These are phyloP conservation scores for Pythium aquatile DNA, from an alignment of 352 stramenopile genomes.

Conservation along the genomic window DNA sequence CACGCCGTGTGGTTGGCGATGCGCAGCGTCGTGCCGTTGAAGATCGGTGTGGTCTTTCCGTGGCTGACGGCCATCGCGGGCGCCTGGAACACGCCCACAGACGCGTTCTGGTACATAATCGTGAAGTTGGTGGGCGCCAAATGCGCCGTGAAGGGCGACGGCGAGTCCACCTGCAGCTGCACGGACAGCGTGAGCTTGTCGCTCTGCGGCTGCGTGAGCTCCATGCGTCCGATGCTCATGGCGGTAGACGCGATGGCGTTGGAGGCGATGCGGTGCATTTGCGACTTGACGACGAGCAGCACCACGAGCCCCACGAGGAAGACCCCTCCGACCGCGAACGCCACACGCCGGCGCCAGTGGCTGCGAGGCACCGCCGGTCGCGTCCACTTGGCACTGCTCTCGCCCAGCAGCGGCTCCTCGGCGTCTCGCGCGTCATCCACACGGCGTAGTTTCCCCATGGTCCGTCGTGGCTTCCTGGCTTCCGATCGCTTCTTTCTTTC, in stretches of 20 bases:
- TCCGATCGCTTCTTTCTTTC: background rate
- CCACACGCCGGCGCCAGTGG: slow-evolving; percentile 10
- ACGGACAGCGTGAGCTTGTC: slow-evolving; percentile 47
- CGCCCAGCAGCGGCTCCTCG: slow-evolving; percentile 22
- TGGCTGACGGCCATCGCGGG: slow-evolving; percentile 50
- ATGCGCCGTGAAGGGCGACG: slow-evolving; percentile 49
- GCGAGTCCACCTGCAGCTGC: slow-evolving; percentile 43
- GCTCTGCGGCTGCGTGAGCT: slow-evolving; percentile 40
- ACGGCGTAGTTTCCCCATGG: slow-evolving; percentile 14
- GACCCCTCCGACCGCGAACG: slow-evolving; percentile 14
- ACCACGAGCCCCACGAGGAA: slow-evolving; percentile 29
- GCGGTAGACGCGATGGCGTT: slow-evolving; percentile 53
- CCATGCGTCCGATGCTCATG: slow-evolving; percentile 63
- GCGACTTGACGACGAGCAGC: slow-evolving; percentile 42
- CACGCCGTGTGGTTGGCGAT: slow-evolving; percentile 58
- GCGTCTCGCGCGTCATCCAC: slow-evolving; percentile 16
- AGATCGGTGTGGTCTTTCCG: slow-evolving; percentile 45
- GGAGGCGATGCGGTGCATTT: slow-evolving; percentile 54
- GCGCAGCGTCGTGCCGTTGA: slow-evolving; percentile 49
- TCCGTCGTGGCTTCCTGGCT: background rate
- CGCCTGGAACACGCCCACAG: slow-evolving; percentile 46
- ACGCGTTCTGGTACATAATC: slow-evolving; percentile 42
- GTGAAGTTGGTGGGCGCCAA: slow-evolving; percentile 47
- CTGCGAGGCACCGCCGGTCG: background rate
- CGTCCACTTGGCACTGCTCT: background rate